Evolutionary conservation across 371 early-diverging fungal genomes (phyloP), one percentile per base, ranked within the genome.

Genomic region (Mucor ambiguus): DNA sequence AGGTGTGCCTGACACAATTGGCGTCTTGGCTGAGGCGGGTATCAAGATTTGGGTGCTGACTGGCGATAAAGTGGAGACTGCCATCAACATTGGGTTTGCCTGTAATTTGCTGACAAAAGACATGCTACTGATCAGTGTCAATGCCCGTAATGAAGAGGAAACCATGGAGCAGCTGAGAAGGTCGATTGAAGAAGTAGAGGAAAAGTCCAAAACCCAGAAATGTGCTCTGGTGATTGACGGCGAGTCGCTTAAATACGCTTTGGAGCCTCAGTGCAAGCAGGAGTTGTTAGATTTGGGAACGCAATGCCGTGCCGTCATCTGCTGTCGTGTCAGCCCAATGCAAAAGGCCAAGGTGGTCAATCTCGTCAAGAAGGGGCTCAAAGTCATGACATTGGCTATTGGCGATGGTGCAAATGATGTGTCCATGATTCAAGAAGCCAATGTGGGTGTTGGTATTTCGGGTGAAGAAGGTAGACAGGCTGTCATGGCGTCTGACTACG

Each of bases 51-150:
- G 97, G 96, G 96, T 99, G 84, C 73, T 99, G 76, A 99, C 99
- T 0, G 99, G 99, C 33, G 99, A 99, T 78, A 94, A 98, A 76
- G 93, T 93, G 58, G 99, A 99, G 74, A 99, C 99, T 2, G 99
- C 99, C 41, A 93, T 97, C 73, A 94, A 95, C 69, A 97, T 97
- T 79, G 98, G 96, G 0, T 92, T 92, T 74, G 92, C 94, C 0
- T 96, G 96, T 71, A 87, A 92, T 20, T 81, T 98, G 44, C 82
- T 89, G 32, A 80, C 75, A 16, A 81, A 77, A 60, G 81, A 81
- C 3, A 91, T 92, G 93, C 75, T 86, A 1, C 68, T 92, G 58
- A 85, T 92, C 37, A 83, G 88, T 24, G 81, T 90, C 76, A 92
- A 91, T 72, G 88, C 89, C 11, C 74, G 82, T 0, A 86, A 86